Percentiles rank a stretch among this genome's conserved stretches.
Evolutionary conservation across 805 yeast species (phyloP).

Genomic region (Yarrowia sp.): DNA sequence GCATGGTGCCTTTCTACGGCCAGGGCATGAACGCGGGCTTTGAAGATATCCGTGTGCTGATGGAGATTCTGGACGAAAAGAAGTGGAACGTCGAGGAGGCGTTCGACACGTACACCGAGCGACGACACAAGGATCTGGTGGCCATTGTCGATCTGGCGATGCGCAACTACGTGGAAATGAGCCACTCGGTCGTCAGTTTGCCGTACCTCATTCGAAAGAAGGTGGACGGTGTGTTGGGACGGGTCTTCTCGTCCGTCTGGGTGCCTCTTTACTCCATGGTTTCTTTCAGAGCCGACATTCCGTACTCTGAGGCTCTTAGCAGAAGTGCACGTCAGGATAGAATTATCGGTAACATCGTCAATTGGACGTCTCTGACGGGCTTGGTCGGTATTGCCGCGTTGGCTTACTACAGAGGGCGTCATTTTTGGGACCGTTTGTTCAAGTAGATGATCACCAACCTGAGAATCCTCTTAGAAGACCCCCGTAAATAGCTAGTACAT

Average conservation of each 20-base stretch:
- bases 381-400: slow-evolving; percentile 8
- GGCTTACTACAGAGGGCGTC: slow-evolving; percentile 6
- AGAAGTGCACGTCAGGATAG: slow-evolving; percentile 62
- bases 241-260: slow-evolving; percentile 68
- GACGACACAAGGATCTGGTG: slow-evolving; percentile 68
- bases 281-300: slow-evolving; percentile 82
- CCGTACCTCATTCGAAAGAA: slow-evolving; percentile 69
- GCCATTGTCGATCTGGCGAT: slow-evolving; percentile 82
- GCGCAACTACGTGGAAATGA: slow-evolving; percentile 86
- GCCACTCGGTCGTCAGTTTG: slow-evolving; percentile 72
- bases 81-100: slow-evolving; percentile 56
- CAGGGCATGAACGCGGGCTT: slow-evolving; percentile 97
- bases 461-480: no score
- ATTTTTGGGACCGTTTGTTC: neutral
- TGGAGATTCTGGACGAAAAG: slow-evolving; percentile 55
- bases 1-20: slow-evolving; percentile 98
- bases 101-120: slow-evolving; percentile 60
- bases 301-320: slow-evolving; percentile 71
- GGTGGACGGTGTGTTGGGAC: slow-evolving; percentile 70
- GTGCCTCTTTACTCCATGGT: slow-evolving; percentile 92
- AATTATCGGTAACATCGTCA: slow-evolving; percentile 51
- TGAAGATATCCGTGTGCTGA: slow-evolving; percentile 80
- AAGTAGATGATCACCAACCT: neutral
- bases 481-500: neutral
- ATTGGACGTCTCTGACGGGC: slow-evolving; percentile 10